Evolutionary conservation across 2,329 filamentous ascomycete genomes (phyloP).

Genomic region (Zymoseptoria passerinii): DNA sequence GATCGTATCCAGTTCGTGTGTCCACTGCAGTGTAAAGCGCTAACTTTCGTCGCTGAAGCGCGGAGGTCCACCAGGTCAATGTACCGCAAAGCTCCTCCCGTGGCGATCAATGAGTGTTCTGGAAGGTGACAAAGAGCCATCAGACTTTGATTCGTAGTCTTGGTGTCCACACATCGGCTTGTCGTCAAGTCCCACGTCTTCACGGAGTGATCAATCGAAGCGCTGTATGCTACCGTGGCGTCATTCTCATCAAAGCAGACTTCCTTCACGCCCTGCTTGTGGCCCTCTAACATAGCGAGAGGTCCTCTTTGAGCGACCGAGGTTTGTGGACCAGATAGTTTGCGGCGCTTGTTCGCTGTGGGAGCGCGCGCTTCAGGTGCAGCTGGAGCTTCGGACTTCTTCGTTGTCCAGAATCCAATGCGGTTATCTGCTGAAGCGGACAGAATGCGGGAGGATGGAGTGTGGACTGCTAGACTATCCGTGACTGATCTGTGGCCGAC

Average conservation of each 20-base stretch:
- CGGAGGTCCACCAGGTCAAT: constrained; percentile 91
- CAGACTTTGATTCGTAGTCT: constrained; percentile 75
- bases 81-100: constrained; percentile 76
- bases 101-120: constrained; percentile 54
- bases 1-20: constrained; percentile 66
- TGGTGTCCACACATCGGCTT: constrained; percentile 64
- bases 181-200: constrained; percentile 89
- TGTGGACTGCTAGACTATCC: constrained; percentile 66
- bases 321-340: constrained; percentile 43
- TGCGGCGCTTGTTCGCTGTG: constrained; percentile 68
- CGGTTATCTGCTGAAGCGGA: constrained; percentile 77
- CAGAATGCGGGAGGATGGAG: constrained; percentile 65
- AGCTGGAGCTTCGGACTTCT: constrained; percentile 64
- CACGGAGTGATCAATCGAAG: constrained; percentile 83
- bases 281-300: constrained; percentile 61
- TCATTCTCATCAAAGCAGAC: constrained; percentile 80
- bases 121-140: constrained; percentile 69
- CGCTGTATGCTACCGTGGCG: constrained; percentile 80
- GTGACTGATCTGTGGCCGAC: constrained; percentile 73
- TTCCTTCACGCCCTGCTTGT: constrained; percentile 67
- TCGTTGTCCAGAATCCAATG: constrained; percentile 82
- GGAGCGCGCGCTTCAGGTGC: constrained; percentile 64
- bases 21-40: constrained; percentile 83
- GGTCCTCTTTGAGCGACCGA: constrained; percentile 64
- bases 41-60: constrained; percentile 63